A percentile compares a stretch with the other conserved stretches of the same genome.
These are phyloP conservation scores for Udeniomyces megalosporus DNA, from an alignment of 768 basidiomycete species.

Conservation along the genomic window DNA sequence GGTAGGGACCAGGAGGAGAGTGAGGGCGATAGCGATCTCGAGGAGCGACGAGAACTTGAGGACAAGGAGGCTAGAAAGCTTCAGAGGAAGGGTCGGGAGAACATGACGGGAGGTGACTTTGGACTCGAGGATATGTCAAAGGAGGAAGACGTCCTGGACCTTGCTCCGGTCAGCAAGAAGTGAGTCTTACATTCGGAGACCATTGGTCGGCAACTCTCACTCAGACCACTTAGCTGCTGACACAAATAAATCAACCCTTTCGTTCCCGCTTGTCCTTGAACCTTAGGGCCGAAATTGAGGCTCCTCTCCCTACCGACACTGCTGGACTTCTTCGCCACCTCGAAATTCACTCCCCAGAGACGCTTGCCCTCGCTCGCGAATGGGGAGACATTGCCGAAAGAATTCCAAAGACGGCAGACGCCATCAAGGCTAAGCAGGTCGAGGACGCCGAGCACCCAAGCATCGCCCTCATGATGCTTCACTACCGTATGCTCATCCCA, in stretches of 20 bases:
- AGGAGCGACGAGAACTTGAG: constrained; percentile 74
- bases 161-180: too few relatives aligned
- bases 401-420: constrained; percentile 40
- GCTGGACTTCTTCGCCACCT: constrained; percentile 44
- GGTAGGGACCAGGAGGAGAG: constrained; percentile 39
- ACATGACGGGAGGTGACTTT: constrained; percentile 62
- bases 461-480: constrained; percentile 59
- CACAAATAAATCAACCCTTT: background rate
- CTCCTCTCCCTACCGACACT: constrained; percentile 8
- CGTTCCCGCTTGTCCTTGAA: background rate
- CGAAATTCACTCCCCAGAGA: constrained; percentile 59
- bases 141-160: constrained; percentile 33
- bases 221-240: too few relatives aligned
- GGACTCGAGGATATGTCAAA: constrained; percentile 40
- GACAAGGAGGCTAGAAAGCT: constrained; percentile 70
- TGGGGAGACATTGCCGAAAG: constrained; percentile 55
- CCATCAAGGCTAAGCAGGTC: constrained; percentile 33
- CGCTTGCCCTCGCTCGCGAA: constrained; percentile 62
- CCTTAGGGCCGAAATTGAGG: background rate
- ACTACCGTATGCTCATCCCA: constrained; percentile 55
- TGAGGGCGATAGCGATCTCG: constrained; percentile 51
- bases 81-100: constrained; percentile 57
- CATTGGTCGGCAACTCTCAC: too few relatives aligned
- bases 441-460: constrained; percentile 40
- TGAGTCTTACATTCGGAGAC: too few relatives aligned